These are phyloP conservation scores for Epichloe sylvatica DNA, from an alignment of 2,329 filamentous ascomycete genomes.

Conservation along the genomic window DNA sequence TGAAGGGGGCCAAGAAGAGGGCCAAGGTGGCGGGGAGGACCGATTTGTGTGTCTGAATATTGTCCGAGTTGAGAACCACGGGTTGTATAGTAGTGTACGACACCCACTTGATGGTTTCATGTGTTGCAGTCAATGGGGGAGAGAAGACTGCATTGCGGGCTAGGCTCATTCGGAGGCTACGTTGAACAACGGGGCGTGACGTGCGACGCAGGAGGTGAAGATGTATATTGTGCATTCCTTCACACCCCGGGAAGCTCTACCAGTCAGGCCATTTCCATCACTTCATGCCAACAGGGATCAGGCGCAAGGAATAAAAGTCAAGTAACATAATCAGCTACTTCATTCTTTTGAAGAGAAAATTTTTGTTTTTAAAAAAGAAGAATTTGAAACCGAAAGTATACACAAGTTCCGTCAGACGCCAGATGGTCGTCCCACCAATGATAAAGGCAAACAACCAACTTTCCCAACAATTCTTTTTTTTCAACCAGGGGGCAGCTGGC, in stretches of 20 bases:
- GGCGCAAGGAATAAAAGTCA: conserved; percentile 5
- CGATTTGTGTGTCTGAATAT: no score
- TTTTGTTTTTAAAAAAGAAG: conserved; percentile 2
- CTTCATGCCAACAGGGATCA: conserved; percentile 29
- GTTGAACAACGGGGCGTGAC: no score
- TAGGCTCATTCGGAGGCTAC: no score
- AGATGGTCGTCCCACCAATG: background rate
- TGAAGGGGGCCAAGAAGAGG: conserved; percentile 45
- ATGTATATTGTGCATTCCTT: no score
- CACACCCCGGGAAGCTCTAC: background rate
- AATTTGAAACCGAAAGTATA: conserved; percentile 4
- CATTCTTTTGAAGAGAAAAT: conserved; percentile 1
- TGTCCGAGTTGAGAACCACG: no score
- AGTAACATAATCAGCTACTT: conserved; percentile 4
- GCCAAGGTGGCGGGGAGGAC: conserved; percentile 17
- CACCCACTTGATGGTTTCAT: no score
- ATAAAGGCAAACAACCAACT: background rate
- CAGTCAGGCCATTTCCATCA: background rate
- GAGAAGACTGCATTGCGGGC: no score
- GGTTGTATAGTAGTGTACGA: no score
- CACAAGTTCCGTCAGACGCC: conserved; percentile 9
- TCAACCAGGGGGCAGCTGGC: conserved; percentile 87
- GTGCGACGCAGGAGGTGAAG: no score
- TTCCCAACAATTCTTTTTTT: no score
- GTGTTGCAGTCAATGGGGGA: no score